These are phyloP conservation scores for Skeletonema tropicum DNA, from an alignment of 108 stramenopile genomes.

Conservation along the genomic window DNA sequence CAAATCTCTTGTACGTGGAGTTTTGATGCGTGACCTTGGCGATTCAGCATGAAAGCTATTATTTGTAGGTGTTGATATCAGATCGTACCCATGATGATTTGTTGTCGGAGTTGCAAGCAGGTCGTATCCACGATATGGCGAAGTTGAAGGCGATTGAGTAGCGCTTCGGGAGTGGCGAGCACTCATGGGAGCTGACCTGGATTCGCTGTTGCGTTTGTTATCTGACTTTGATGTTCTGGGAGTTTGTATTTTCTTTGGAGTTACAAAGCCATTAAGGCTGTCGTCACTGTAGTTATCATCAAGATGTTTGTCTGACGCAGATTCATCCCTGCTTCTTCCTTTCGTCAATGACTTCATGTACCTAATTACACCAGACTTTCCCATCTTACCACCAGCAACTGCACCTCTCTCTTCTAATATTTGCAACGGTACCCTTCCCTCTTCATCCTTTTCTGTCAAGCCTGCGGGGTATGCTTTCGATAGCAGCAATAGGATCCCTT, in stretches of 20 bases:
- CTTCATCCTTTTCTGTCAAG: slow-evolving; percentile 15
- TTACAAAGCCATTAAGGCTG: not conserved
- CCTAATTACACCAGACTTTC: slow-evolving; percentile 15
- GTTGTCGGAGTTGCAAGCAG: not conserved
- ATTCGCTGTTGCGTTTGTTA: not conserved
- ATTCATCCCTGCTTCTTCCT: not conserved
- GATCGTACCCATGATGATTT: not conserved
- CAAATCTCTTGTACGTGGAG: not conserved
- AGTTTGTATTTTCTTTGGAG: not conserved
- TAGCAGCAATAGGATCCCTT: slow-evolving; percentile 14
- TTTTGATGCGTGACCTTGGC: not conserved
- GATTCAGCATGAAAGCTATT: not conserved
- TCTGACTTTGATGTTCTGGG: not conserved
- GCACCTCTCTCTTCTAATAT: slow-evolving; percentile 25
- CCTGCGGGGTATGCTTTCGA: slow-evolving; percentile 17
- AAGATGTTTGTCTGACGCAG: not conserved
- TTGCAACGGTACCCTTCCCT: slow-evolving; percentile 12
- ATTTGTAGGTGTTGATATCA: not conserved
- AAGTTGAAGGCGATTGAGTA: not conserved
- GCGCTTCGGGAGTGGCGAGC: not conserved
- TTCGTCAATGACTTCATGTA: slow-evolving; percentile 17
- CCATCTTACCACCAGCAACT: not conserved
- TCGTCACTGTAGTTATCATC: not conserved
- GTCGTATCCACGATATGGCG: not conserved
- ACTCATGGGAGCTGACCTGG: not conserved